Percentiles rank a stretch among this genome's conserved stretches.
These are phyloP conservation scores for Daldinia sp. DNA, from an alignment of 2,329 filamentous ascomycete species.

Conservation along the genomic window DNA sequence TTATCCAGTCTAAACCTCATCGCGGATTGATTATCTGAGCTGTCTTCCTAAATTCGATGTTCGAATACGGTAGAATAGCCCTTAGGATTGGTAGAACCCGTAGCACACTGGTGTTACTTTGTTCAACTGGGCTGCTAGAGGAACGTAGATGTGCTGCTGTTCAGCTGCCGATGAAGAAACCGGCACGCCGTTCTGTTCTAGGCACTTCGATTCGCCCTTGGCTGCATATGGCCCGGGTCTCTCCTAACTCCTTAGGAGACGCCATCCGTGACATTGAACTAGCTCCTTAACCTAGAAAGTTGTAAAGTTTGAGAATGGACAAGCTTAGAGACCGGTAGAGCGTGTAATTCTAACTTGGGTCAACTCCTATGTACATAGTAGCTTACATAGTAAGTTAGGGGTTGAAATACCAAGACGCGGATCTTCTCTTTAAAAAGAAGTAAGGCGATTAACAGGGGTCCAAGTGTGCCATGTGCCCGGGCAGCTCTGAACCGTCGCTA, in stretches of 20 bases:
- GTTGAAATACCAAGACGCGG: conserved; percentile 25
- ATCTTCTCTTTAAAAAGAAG: conserved; percentile 18
- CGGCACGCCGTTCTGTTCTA: neutral
- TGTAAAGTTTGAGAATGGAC: neutral
- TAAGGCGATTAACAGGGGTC: conserved; percentile 7
- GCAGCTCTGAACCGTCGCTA: conserved; percentile 8
- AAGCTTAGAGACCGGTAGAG: neutral
- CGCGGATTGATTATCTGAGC: neutral
- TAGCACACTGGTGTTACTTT: neutral
- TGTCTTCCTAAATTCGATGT: neutral
- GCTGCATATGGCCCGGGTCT: neutral
- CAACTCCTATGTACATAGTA: too few relatives aligned
- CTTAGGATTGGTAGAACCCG: conserved; percentile 17
- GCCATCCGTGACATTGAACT: neutral
- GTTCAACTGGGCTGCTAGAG: neutral
- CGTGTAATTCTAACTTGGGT: neutral
- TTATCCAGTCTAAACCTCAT: neutral
- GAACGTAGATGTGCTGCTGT: neutral
- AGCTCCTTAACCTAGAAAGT: neutral
- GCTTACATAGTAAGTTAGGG: conserved; percentile 14
- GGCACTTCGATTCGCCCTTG: neutral
- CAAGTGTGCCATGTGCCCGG: conserved; percentile 12
- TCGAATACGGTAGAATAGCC: neutral
- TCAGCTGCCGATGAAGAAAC: neutral
- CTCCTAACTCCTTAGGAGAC: neutral